phyloP scores from a whole-genome alignment of 768 basidiomycete species.

The Xerocomus potaroensis region DNA sequence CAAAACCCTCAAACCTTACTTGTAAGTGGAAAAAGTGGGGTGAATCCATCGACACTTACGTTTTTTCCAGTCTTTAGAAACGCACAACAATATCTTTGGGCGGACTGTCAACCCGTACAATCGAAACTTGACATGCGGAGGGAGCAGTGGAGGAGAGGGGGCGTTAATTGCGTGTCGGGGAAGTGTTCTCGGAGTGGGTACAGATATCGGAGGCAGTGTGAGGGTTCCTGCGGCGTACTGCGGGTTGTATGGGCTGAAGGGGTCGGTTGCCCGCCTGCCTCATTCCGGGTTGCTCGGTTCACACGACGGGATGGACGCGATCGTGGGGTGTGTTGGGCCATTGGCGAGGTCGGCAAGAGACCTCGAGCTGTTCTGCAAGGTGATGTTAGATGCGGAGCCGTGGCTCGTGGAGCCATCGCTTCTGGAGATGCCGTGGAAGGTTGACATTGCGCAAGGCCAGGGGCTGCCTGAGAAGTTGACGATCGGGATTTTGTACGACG shows the following conservation, averaged over 20 bases:
- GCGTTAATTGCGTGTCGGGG: constrained; percentile 43
- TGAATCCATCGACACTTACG: constrained; percentile 6
- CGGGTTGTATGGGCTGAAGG: constrained; percentile 42
- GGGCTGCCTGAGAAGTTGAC: constrained; percentile 39
- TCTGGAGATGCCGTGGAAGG: constrained; percentile 47
- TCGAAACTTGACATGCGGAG: constrained; percentile 38
- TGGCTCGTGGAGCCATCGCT: constrained; percentile 46
- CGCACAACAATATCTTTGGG: constrained; percentile 52
- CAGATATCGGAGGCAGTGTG: constrained; percentile 48
- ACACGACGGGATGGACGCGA: constrained; percentile 51
- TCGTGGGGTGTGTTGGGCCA: constrained; percentile 48
- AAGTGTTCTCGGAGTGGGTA: constrained; percentile 39
- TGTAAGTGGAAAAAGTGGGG: constrained; percentile 28
- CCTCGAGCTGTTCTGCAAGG: constrained; percentile 44
- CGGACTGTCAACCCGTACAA: constrained; percentile 67
- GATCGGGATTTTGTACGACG: constrained; percentile 48
- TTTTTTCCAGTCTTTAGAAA: constrained; percentile 43
- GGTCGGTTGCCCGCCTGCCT: constrained; percentile 47
- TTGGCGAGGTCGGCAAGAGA: constrained; percentile 46
- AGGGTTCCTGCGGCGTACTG: constrained; percentile 39
- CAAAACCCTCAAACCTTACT: constrained; percentile 47
- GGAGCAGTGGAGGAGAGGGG: constrained; percentile 47
- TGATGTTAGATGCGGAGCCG: constrained; percentile 43
- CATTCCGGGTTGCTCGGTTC: constrained; percentile 48
- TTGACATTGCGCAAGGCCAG: constrained; percentile 34